These are phyloP conservation scores for Phlyctochytrium arcticum DNA, from an alignment of 192 early-diverging fungal species.

Conservation along the genomic window DNA sequence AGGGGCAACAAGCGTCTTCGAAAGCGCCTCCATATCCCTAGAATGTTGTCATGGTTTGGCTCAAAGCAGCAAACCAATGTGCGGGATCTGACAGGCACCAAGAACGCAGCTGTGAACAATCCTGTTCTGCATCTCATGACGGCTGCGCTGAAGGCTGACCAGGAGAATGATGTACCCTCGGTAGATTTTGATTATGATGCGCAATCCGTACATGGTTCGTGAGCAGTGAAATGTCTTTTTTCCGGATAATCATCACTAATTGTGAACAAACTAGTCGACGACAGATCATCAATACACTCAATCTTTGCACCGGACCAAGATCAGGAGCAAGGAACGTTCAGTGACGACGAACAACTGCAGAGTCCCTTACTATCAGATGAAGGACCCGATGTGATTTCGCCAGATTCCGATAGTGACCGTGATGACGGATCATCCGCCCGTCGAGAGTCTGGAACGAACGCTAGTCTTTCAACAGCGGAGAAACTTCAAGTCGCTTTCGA, in stretches of 20 bases:
- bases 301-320: too few species aligned
- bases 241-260: too few species aligned
- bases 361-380: too few species aligned
- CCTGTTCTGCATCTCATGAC: neutral
- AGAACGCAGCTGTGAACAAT: neutral
- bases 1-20: neutral
- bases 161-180: too few species aligned
- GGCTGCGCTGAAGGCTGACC: neutral
- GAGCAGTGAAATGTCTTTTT: too few species aligned
- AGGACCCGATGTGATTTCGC: neutral
- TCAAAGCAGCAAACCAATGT: neutral
- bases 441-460: too few species aligned
- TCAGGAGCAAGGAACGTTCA: too few species aligned
- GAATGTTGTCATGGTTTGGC: neutral
- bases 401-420: neutral
- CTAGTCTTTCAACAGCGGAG: neutral
- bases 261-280: neutral
- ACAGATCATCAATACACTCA: neutral
- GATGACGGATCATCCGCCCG: neutral
- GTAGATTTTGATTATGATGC: too few species aligned
- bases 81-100: neutral
- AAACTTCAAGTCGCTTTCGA: constrained; percentile 29
- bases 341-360: too few species aligned
- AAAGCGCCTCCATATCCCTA: neutral
- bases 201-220: too few species aligned